A percentile compares a stretch with the other conserved stretches of the same genome.
phyloP scores from a whole-genome alignment of 148 eudicot species.

The Diospyros lotus region DNA sequence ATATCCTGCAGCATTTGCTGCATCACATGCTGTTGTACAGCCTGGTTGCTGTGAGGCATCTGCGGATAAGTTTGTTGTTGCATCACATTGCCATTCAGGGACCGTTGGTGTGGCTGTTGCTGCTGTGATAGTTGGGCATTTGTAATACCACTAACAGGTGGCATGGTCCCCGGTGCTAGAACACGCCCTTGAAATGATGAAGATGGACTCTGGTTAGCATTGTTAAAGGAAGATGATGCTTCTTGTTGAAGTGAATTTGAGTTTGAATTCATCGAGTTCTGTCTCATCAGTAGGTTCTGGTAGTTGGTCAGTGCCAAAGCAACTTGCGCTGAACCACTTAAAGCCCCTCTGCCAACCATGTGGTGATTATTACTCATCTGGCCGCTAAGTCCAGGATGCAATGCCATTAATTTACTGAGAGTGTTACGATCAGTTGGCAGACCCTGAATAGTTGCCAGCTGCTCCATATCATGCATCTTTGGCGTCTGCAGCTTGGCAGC shows the following conservation, averaged over 20 bases:
- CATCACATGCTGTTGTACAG: constrained; percentile 65
- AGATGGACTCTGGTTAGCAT: constrained; percentile 33
- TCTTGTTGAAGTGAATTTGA: constrained; percentile 42
- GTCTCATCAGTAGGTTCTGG: constrained; percentile 66
- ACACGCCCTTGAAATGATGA: constrained; percentile 38
- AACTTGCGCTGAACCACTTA: constrained; percentile 55
- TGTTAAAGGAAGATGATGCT: constrained; percentile 42
- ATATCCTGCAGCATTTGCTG: constrained; percentile 41
- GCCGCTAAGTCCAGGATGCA: constrained; percentile 53
- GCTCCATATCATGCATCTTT: constrained; percentile 71
- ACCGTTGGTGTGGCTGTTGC: constrained; percentile 5
- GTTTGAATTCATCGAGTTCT: constrained; percentile 62
- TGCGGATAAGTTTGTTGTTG: constrained; percentile 36
- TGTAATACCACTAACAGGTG: constrained; percentile 27
- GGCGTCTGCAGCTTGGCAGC: constrained; percentile 53
- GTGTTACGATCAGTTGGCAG: constrained; percentile 58
- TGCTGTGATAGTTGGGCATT: constrained; percentile 17
- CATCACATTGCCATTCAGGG: constrained; percentile 23
- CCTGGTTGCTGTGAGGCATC: constrained; percentile 38
- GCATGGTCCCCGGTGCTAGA: constrained; percentile 28
- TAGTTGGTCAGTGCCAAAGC: constrained; percentile 60
- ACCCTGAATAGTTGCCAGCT: constrained; percentile 55
- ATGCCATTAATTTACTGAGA: constrained; percentile 55
- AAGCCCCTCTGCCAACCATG: constrained; percentile 42
- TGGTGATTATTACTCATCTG: constrained; percentile 40